phyloP scores from a whole-genome alignment of 106 monocot genomes.

The Phalaenopsis aphrodite region DNA sequence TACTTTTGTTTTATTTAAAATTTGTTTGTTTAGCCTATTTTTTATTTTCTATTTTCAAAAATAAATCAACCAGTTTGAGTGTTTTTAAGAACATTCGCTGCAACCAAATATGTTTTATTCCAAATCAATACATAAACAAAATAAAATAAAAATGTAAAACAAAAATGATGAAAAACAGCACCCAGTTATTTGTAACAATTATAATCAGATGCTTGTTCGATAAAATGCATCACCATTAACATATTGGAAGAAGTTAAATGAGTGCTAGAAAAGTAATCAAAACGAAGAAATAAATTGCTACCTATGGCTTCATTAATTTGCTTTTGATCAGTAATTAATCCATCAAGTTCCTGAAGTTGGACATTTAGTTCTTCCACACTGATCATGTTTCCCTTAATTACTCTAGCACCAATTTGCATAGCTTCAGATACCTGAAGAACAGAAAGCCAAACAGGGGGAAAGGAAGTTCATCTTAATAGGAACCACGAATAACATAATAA shows the following conservation, averaged over 20 bases:
- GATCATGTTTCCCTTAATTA: constrained; percentile 63
- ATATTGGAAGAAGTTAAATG: background rate
- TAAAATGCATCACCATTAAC: background rate
- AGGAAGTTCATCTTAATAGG: background rate
- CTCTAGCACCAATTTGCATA: constrained; percentile 60
- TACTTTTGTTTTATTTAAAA: no score
- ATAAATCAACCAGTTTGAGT: no score
- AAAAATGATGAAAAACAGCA: background rate
- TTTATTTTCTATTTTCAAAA: no score
- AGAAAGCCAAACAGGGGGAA: background rate
- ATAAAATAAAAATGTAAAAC: background rate
- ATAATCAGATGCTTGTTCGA: background rate
- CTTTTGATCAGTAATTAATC: constrained; percentile 40
- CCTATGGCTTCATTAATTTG: constrained; percentile 63
- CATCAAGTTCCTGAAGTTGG: constrained; percentile 64
- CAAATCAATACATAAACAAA: no score
- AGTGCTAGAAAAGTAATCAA: background rate
- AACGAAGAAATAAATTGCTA: constrained; percentile 12
- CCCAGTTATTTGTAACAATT: background rate
- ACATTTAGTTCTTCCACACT: constrained; percentile 59
- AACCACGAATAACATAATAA: background rate
- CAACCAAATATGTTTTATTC: no score
- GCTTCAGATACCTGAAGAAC: constrained; percentile 65
- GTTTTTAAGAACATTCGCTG: no score
- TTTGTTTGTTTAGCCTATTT: no score